phyloP scores from a whole-genome alignment of 768 basidiomycete genomes.

The Suillus subaureus region DNA sequence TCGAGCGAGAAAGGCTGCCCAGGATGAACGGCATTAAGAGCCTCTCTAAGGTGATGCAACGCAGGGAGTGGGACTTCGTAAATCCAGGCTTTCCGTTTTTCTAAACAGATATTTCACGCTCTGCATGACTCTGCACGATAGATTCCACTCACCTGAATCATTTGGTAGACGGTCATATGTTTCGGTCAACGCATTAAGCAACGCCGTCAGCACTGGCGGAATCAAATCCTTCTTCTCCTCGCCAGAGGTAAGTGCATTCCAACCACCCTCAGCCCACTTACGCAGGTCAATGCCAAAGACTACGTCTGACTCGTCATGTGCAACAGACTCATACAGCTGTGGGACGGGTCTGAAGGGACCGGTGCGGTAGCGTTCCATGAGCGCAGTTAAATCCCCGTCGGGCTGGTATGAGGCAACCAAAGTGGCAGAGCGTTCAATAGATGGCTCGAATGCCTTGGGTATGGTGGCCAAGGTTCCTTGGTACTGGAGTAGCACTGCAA shows the following conservation, averaged over 20 bases:
- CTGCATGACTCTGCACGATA: not conserved
- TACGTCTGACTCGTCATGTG: constrained; percentile 82
- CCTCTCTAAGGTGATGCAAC: constrained; percentile 84
- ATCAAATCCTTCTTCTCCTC: constrained; percentile 63
- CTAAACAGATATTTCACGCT: constrained; percentile 36
- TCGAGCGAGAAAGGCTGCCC: constrained; percentile 49
- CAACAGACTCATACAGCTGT: constrained; percentile 83
- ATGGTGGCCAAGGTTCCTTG: constrained; percentile 78
- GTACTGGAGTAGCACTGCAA: constrained; percentile 78
- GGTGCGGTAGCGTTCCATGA: constrained; percentile 92
- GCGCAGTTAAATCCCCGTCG: constrained; percentile 80
- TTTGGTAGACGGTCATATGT: constrained; percentile 62
- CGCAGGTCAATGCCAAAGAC: constrained; percentile 91
- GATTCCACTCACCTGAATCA: constrained; percentile 57
- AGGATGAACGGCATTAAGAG: constrained; percentile 70
- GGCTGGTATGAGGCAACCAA: constrained; percentile 86
- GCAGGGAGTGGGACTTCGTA: constrained; percentile 88
- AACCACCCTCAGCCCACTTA: constrained; percentile 87
- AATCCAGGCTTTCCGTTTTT: constrained; percentile 90
- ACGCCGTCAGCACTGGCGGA: constrained; percentile 71
- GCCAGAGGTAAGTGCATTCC: constrained; percentile 56
- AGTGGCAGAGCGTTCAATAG: constrained; percentile 70
- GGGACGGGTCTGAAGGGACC: constrained; percentile 89
- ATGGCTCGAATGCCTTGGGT: constrained; percentile 64
- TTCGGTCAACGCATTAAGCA: constrained; percentile 64